Evolutionary conservation across 2,329 filamentous ascomycete genomes (phyloP).

Genomic region (Acrodontium crateriforme): DNA sequence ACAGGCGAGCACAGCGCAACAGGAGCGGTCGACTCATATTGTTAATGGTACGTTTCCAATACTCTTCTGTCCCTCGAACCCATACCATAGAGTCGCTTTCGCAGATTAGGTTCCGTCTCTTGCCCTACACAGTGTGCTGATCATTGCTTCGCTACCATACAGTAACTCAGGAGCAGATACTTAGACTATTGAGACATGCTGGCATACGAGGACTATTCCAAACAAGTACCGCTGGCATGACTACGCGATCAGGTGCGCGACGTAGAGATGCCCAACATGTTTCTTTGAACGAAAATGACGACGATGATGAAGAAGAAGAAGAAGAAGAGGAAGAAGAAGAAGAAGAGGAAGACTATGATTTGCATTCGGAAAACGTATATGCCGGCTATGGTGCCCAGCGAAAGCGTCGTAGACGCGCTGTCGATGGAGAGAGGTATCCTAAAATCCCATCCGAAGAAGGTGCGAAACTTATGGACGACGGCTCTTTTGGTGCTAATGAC

Average conservation of each 20-base stretch:
- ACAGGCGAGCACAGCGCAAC: conserved; percentile 7
- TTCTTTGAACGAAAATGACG: conserved; percentile 10
- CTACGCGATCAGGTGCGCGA: conserved; percentile 14
- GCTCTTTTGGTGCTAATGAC: conserved; percentile 61
- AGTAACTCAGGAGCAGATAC: conserved; percentile 37
- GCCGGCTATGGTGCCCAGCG: conserved; percentile 26
- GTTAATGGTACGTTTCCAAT: conserved; percentile 19
- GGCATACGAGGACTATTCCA: conserved; percentile 41
- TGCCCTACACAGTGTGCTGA: conserved; percentile 8
- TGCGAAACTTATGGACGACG: conserved; percentile 64
- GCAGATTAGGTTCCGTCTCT: conserved; percentile 6
- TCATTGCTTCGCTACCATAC: conserved; percentile 7
- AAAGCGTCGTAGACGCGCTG: conserved; percentile 34
- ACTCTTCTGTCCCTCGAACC: too few species aligned
- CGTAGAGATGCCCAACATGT: conserved; percentile 8
- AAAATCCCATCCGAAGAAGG: conserved; percentile 72
- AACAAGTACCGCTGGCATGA: conserved; percentile 15
- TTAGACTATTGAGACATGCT: conserved; percentile 40
- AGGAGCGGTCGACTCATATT: conserved; percentile 9
- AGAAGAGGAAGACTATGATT: conserved; percentile 22
- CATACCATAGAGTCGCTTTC: too few species aligned
- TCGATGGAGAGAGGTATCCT: conserved; percentile 48
- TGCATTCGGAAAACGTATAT: conserved; percentile 27
- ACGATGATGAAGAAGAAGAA: conserved; percentile 14
- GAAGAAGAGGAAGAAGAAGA: conserved; percentile 21